Percentiles rank a stretch among this genome's conserved stretches.
phyloP scores from a whole-genome alignment of 2,329 filamentous ascomycete genomes.

The Colletotrichum chlorophyti region DNA sequence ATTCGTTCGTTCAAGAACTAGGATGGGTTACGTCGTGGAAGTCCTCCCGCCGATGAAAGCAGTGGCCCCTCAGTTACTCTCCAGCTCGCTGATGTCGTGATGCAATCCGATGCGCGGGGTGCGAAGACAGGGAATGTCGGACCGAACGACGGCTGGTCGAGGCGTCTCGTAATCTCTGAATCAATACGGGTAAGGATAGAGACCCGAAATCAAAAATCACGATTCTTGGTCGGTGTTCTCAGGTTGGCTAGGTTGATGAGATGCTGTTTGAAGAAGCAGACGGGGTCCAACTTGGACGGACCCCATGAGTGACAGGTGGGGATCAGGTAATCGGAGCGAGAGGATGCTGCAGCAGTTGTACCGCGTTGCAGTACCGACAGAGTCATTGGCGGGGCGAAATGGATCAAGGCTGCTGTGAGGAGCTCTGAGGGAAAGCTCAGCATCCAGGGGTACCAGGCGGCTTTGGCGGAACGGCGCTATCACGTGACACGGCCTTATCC shows the following conservation, averaged over 20 bases:
- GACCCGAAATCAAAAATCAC: background rate
- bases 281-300: conserved; percentile 43
- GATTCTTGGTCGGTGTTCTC: background rate
- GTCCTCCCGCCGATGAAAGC: conserved; percentile 8
- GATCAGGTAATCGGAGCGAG: conserved; percentile 43
- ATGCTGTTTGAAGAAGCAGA: conserved; percentile 27
- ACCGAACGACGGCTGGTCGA: background rate
- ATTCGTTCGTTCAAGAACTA: conserved; percentile 23
- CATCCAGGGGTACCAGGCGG: conserved; percentile 11
- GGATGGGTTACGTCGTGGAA: background rate
- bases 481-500: background rate
- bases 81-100: conserved; percentile 8
- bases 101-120: conserved; percentile 4
- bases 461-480: background rate
- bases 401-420: conserved; percentile 37
- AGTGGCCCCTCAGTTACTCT: background rate
- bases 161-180: background rate
- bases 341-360: conserved; percentile 38
- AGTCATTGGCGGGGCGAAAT: conserved; percentile 47
- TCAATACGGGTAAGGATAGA: background rate
- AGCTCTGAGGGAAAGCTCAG: conserved; percentile 28
- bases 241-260: conserved; percentile 2
- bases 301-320: conserved; percentile 41
- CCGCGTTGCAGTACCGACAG: conserved; percentile 37
- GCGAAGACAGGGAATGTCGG: background rate